A percentile compares a stretch with the other conserved stretches of the same genome.
These are phyloP conservation scores for Aspergillus udagawae DNA, from an alignment of 2,329 filamentous ascomycete species.

Conservation along the genomic window DNA sequence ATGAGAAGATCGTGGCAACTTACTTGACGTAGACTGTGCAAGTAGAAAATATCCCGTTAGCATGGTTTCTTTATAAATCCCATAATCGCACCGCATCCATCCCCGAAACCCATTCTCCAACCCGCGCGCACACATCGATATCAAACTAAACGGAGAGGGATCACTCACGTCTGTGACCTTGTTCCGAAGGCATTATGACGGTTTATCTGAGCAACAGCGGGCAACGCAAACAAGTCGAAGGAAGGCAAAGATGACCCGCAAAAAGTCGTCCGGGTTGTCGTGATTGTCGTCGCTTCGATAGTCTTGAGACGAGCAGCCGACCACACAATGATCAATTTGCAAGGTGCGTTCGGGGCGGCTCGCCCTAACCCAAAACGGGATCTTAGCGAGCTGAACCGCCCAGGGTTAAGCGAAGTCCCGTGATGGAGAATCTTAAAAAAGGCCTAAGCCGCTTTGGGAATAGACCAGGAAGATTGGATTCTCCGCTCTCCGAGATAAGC, in stretches of 20 bases:
- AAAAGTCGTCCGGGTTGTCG: conserved; percentile 41
- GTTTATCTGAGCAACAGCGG: conserved; percentile 41
- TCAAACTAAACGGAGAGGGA: conserved; percentile 15
- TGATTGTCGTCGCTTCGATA: conserved; percentile 41
- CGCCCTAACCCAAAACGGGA: conserved; percentile 34
- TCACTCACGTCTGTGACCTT: conserved; percentile 81
- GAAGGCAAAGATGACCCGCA: conserved; percentile 39
- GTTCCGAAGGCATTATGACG: conserved; percentile 82
- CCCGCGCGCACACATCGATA: conserved; percentile 12
- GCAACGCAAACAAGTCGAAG: conserved; percentile 40
- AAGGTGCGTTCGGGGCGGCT: conserved; percentile 33
- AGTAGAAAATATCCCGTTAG: conserved; percentile 30
- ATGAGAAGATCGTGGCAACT: conserved; percentile 46
- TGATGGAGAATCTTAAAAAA: conserved; percentile 19
- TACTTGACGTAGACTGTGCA: conserved; percentile 79
- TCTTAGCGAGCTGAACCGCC: conserved; percentile 31
- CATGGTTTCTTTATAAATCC: conserved; percentile 11
- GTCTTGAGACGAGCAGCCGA: conserved; percentile 16
- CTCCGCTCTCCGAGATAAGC: conserved; percentile 12
- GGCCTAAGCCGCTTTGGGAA: conserved; percentile 13
- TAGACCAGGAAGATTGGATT: conserved; percentile 5
- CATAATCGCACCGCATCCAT: conserved; percentile 5
- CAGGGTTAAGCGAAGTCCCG: conserved; percentile 34
- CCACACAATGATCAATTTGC: conserved; percentile 38
- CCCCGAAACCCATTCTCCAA: conserved; percentile 8